A percentile compares a stretch with the other conserved stretches of the same genome.
phyloP scores from a whole-genome alignment of 1,284 basidiomycete genomes.

The Chalciporus sp. region DNA sequence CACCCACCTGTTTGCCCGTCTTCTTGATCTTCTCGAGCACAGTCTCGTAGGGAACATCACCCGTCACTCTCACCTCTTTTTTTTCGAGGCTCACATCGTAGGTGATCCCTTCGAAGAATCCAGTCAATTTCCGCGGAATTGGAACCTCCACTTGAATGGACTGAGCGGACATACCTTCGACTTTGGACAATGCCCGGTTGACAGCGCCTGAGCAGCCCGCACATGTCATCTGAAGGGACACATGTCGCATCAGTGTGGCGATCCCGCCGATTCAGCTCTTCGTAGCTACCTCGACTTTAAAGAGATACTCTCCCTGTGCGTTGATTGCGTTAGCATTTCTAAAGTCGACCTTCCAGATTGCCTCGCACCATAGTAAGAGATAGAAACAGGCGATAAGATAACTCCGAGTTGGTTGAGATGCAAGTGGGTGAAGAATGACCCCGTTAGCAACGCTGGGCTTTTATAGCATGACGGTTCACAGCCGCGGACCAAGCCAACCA shows the following conservation, averaged over 20 bases:
- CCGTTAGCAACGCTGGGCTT: background rate
- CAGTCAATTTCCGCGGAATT: constrained; percentile 3
- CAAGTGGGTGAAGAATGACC: too few species aligned
- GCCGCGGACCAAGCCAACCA: background rate
- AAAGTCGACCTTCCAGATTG: background rate
- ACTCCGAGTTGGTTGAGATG: too few species aligned
- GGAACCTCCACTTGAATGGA: background rate
- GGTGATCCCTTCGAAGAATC: constrained; percentile 46
- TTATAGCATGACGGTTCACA: background rate
- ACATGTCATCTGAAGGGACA: constrained; percentile 71
- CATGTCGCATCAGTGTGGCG: background rate
- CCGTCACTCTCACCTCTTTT: constrained; percentile 74
- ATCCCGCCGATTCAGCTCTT: background rate
- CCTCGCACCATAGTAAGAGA: constrained; percentile 27
- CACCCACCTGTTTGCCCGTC: constrained; percentile 78
- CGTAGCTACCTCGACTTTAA: constrained; percentile 33
- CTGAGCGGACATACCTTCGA: constrained; percentile 51
- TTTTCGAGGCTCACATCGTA: constrained; percentile 67
- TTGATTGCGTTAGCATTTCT: constrained; percentile 7
- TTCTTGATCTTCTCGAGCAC: constrained; percentile 79
- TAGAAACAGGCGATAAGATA: background rate
- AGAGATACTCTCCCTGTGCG: constrained; percentile 26
- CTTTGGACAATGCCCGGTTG: constrained; percentile 68
- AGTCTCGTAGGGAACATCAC: constrained; percentile 63
- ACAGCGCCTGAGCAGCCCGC: constrained; percentile 82